phyloP scores from a whole-genome alignment of 2,329 filamentous ascomycete species.

The Trichoderma sp. region DNA sequence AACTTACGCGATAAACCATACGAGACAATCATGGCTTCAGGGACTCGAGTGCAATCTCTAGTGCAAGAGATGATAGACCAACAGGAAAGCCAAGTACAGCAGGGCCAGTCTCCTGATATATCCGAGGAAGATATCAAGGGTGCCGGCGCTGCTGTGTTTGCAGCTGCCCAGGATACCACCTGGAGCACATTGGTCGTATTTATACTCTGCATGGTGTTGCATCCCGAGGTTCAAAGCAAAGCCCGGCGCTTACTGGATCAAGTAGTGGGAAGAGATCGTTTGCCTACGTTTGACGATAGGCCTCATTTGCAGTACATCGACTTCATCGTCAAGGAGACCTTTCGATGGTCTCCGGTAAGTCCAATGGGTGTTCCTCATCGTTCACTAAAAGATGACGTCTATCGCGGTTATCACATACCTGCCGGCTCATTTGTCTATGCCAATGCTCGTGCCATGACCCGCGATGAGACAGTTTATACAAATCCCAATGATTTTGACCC shows the following conservation, averaged over 20 bases:
- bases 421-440: constrained; percentile 47
- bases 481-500: constrained; percentile 46
- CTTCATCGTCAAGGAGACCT: constrained; percentile 45
- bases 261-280: constrained; percentile 43
- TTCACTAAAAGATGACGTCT: constrained; percentile 53
- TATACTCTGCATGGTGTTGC: constrained; percentile 43
- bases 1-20: constrained; percentile 46
- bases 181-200: constrained; percentile 43
- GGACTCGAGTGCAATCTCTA: constrained; percentile 31
- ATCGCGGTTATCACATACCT: constrained; percentile 55
- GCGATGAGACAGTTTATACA: constrained; percentile 39
- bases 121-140: constrained; percentile 47
- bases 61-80: constrained; percentile 29
- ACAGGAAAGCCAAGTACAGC: constrained; percentile 25
- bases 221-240: constrained; percentile 45
- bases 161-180: constrained; percentile 47
- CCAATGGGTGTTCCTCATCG: constrained; percentile 54
- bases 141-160: constrained; percentile 46
- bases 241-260: constrained; percentile 46
- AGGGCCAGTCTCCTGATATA: constrained; percentile 32
- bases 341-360: constrained; percentile 44
- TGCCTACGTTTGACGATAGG: constrained; percentile 47
- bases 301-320: constrained; percentile 43
- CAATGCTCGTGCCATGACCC: constrained; percentile 45
- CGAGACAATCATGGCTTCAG: constrained; percentile 32